These are phyloP conservation scores for Triangularia setosa DNA, from an alignment of 2,329 filamentous ascomycete species.

Conservation along the genomic window DNA sequence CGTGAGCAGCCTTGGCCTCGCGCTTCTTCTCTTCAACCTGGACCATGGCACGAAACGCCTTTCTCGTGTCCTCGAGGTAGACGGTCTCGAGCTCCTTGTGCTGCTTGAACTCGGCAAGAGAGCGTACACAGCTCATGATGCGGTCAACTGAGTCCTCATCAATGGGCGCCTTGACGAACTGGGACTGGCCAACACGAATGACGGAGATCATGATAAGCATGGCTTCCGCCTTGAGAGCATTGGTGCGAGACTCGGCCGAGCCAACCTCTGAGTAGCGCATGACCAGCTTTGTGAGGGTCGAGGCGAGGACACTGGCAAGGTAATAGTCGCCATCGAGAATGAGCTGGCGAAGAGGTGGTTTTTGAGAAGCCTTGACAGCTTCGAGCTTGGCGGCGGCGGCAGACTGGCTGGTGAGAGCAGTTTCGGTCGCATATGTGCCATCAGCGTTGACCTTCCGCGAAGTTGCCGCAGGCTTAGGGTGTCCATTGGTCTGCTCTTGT, in stretches of 20 bases:
- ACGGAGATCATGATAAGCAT: slow-evolving; percentile 99
- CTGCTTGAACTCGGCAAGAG: slow-evolving; percentile 82
- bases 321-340: slow-evolving; percentile 98
- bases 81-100: slow-evolving; percentile 88
- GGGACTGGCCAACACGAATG: slow-evolving; percentile 95
- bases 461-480: slow-evolving; percentile 68
- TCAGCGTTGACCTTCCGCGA: slow-evolving; percentile 92
- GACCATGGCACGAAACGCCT: slow-evolving; percentile 96
- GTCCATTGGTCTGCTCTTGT: slow-evolving; percentile 69
- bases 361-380: slow-evolving; percentile 94
- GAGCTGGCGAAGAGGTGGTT: slow-evolving; percentile 88
- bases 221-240: slow-evolving; percentile 89
- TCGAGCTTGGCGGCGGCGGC: slow-evolving; percentile 86
- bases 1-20: slow-evolving; percentile 85
- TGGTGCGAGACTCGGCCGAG: slow-evolving; percentile 77
- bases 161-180: slow-evolving; percentile 95
- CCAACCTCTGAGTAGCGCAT: slow-evolving; percentile 97
- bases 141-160: slow-evolving; percentile 98
- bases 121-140: slow-evolving; percentile 95
- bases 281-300: slow-evolving; percentile 92
- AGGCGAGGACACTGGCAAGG: slow-evolving; percentile 88
- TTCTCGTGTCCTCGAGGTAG: slow-evolving; percentile 90
- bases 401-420: slow-evolving; percentile 87
- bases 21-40: slow-evolving; percentile 97
- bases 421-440: slow-evolving; percentile 96